Conservation (phyloP, 2,329 filamentous ascomycete species). For the Lithohypha guttulata region DNA sequence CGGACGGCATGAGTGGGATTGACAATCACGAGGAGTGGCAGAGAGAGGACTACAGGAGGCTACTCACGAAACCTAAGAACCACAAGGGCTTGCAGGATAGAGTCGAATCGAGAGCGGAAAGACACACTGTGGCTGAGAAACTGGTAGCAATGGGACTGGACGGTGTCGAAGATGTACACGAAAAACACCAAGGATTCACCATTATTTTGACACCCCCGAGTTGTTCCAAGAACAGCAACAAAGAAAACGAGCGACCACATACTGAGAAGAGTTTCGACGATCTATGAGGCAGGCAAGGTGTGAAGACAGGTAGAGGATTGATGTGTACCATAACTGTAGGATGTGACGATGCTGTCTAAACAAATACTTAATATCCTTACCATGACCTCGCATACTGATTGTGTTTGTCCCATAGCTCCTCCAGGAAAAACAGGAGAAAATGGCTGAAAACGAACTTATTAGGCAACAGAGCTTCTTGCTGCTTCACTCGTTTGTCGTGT, state of each 20-base stretch:
- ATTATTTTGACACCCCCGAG: background rate
- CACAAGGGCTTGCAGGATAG: background rate
- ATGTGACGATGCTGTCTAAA: too few relatives aligned
- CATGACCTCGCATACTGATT: too few relatives aligned
- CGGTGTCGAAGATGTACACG: background rate
- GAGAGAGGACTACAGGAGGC: slow-evolving; percentile 8
- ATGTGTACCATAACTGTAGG: too few relatives aligned
- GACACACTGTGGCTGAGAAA: background rate
- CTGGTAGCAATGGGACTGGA: background rate
- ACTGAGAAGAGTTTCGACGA: too few relatives aligned
- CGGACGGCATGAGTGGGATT: slow-evolving; percentile 14
- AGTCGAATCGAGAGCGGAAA: background rate
- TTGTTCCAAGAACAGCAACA: background rate
- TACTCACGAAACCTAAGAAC: background rate
- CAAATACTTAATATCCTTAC: too few relatives aligned
- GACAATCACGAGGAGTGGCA: slow-evolving; percentile 16
- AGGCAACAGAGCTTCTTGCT: too few relatives aligned
- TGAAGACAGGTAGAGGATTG: too few relatives aligned
- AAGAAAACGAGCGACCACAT: background rate
- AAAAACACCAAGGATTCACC: background rate
- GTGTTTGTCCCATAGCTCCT: too few relatives aligned
- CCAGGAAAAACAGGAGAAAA: too few relatives aligned
- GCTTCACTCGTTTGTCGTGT: too few relatives aligned
- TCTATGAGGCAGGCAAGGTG: too few relatives aligned
- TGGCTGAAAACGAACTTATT: too few relatives aligned